A percentile compares a stretch with the other conserved stretches of the same genome.
Conservation (phyloP, 352 stramenopile species). For the Phytophthora pluvialis region DNA sequence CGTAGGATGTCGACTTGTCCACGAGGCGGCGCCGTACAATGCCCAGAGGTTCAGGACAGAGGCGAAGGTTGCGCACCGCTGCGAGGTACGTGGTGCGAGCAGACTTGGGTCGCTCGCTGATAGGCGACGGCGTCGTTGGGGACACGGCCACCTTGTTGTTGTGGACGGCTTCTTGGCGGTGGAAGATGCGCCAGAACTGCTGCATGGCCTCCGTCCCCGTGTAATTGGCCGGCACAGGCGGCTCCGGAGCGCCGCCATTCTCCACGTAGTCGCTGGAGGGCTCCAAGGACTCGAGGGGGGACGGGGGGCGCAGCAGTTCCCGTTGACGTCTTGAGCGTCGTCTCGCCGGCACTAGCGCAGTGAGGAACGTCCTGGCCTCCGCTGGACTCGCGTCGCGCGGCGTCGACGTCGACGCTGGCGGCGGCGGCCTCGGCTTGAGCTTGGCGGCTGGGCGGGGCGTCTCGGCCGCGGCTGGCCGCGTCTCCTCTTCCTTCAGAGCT, state of each 20-base stretch:
- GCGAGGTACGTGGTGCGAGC: constrained; percentile 71
- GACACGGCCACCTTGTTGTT: constrained; percentile 48
- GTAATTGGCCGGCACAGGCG: constrained; percentile 56
- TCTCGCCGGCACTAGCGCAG: constrained; percentile 38
- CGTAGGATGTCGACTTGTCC: constrained; percentile 54
- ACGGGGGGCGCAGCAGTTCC: constrained; percentile 55
- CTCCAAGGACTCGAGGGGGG: constrained; percentile 55
- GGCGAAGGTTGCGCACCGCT: constrained; percentile 56
- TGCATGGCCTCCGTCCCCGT: constrained; percentile 62
- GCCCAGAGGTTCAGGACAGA: constrained; percentile 69
- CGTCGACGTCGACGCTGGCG: constrained; percentile 7
- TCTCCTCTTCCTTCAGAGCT: constrained; percentile 42
- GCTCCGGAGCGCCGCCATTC: constrained; percentile 5
- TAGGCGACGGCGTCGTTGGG: constrained; percentile 1
- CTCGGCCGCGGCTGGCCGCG: constrained; percentile 16
- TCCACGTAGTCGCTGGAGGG: constrained; percentile 32
- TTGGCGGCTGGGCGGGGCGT: constrained; percentile 15
- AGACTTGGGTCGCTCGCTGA: constrained; percentile 46
- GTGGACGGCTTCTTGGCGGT: constrained; percentile 63
- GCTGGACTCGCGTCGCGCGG: constrained; percentile 8
- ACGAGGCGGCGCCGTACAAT: constrained; percentile 62
- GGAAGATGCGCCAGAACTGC: constrained; percentile 77
- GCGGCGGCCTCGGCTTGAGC: constrained; percentile 22
- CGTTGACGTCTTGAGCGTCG: constrained; percentile 17
- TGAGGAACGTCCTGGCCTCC: constrained; percentile 53